Evolutionary conservation across 192 early-diverging fungal genomes (phyloP).

Genomic region (Entomortierella beljakovae): DNA sequence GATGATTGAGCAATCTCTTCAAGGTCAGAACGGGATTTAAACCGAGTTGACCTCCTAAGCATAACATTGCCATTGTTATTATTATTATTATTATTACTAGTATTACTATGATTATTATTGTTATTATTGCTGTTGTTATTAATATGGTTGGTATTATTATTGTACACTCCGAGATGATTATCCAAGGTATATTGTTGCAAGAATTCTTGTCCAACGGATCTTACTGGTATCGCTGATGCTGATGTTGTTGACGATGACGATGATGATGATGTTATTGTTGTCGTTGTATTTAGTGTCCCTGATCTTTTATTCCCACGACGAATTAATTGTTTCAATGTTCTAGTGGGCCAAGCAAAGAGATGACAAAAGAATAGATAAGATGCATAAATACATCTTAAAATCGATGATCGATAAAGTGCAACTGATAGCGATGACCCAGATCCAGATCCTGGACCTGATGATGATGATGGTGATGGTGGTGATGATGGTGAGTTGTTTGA

Average conservation of each 20-base stretch:
- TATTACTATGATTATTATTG: slow-evolving; percentile 5
- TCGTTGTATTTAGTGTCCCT: neutral
- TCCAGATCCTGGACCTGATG: too few relatives aligned
- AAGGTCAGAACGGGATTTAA: slow-evolving; percentile 47
- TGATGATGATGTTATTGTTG: slow-evolving; percentile 2
- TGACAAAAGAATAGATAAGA: slow-evolving; percentile 39
- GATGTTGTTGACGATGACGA: neutral
- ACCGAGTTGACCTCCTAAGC: slow-evolving; percentile 42
- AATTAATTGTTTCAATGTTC: slow-evolving; percentile 16
- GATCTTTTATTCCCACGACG: neutral
- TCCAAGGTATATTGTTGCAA: slow-evolving; percentile 50
- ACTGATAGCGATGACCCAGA: slow-evolving; percentile 30
- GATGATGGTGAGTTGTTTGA: neutral
- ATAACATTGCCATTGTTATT: slow-evolving; percentile 27
- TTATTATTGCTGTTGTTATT: slow-evolving; percentile 13
- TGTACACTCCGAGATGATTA: slow-evolving; percentile 28
- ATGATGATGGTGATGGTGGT: slow-evolving; percentile 12
- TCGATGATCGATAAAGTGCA: slow-evolving; percentile 41
- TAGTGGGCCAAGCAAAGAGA: slow-evolving; percentile 20
- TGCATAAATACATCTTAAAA: slow-evolving; percentile 47
- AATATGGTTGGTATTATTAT: neutral
- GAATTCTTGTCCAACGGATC: slow-evolving; percentile 46
- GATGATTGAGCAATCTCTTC: slow-evolving; percentile 50
- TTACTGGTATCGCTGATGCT: slow-evolving; percentile 10
- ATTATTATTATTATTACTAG: slow-evolving; percentile 2